Evolutionary conservation across 331 rosid species (phyloP).

Genomic region (Acacia pycnantha): DNA sequence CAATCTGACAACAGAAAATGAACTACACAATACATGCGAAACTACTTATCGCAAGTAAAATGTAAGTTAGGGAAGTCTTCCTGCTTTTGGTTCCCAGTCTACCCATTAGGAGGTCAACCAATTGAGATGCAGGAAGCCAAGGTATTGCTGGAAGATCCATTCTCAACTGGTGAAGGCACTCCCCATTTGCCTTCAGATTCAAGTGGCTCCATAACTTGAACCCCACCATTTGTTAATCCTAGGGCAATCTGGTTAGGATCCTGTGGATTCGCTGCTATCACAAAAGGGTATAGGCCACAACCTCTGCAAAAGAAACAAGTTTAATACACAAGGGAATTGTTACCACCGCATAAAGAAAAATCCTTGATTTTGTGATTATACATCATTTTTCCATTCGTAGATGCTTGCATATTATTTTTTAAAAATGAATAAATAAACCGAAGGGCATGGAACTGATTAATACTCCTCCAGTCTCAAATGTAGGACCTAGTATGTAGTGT

Average conservation of each 20-base stretch:
- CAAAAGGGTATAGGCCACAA: conserved; percentile 61
- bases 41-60: not conserved
- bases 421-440: not conserved
- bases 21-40: not conserved
- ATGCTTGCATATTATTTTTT: not conserved
- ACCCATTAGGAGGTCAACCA: not conserved
- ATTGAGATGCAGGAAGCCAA: not conserved
- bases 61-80: not conserved
- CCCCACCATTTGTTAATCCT: conserved; percentile 76
- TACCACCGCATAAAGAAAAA: not conserved
- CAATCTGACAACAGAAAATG: not conserved
- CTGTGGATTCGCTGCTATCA: conserved; percentile 86
- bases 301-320: conserved; percentile 31
- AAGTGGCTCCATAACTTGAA: conserved; percentile 79
- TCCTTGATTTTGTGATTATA: not conserved
- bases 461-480: not conserved
- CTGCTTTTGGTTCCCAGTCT: not conserved
- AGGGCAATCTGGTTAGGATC: conserved; percentile 81
- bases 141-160: conserved; percentile 53
- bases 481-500: too few relatives aligned
- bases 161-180: conserved; percentile 68
- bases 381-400: not conserved
- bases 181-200: conserved; percentile 93
- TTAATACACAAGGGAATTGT: not conserved
- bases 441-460: not conserved